Evolutionary conservation across 352 stramenopile species (phyloP), one percentile per base, ranked within the genome.

Genomic region (Phytophthora pini): DNA sequence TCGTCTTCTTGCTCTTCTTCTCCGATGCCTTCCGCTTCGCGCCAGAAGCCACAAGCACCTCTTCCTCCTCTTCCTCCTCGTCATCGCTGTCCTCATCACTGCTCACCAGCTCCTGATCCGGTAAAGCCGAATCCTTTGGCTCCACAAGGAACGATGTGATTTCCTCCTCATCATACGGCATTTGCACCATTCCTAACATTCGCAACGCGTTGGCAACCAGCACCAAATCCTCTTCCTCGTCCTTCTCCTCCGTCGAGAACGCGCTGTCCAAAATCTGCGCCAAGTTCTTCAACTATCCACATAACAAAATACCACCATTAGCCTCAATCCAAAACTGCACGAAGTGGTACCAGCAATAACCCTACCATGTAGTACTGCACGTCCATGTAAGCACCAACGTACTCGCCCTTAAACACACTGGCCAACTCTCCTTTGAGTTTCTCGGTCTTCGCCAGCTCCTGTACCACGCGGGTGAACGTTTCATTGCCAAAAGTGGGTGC

Each of bases 361-460:
- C 53, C 36, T 69, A 90, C 77, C 84, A 92, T 94, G 62, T 92
- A 95, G 68, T 95, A 94, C 72, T 95, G 88, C 27, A 96, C 87
- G 57, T 97, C 89, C 29, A 80, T 73, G 74, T 95, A 96, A 2
- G 89, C 86, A 29, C 58, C 72, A 27, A 97, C 77, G 53, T 82
- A 97, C 64, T 97, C 89, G 46, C 89, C 88, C 63, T 95, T 90
- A 56, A 97, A 91, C 54, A 94, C 87, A 43, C 78, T 92, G 34
- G 82, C 72, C 49, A 96, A 61, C 45, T 95, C 87, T 41, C 87
- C 84, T 65, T 94, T 94, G 36, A 94, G 75, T 64, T 92, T 90
- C 4, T 80, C 73, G 29, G 77, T 82, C 22, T 68, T 74, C 58
- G 72, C 78, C 29, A 96, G 65, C 56, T 93, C 73, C 58, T 88